These are phyloP conservation scores for Pleurotus salmoneostramineus DNA, from an alignment of 768 basidiomycete genomes.

Conservation along the genomic window DNA sequence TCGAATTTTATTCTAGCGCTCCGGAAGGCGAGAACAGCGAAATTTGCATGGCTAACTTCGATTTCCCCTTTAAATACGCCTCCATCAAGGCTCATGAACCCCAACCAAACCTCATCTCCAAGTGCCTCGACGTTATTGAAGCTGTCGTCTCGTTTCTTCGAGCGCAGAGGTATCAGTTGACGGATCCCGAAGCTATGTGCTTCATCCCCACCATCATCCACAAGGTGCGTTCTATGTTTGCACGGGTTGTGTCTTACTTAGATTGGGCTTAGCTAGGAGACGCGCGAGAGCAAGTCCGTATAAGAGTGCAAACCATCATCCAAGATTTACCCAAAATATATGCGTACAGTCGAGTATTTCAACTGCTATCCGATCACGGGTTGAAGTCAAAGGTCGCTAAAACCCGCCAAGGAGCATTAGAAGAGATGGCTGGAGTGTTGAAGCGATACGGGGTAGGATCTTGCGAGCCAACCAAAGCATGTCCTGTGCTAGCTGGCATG, in stretches of 20 bases:
- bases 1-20: conserved; percentile 68
- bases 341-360: conserved; percentile 89
- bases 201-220: conserved; percentile 87
- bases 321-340: conserved; percentile 86
- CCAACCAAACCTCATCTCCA: conserved; percentile 83
- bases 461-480: conserved; percentile 78
- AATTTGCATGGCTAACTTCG: conserved; percentile 80
- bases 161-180: conserved; percentile 68
- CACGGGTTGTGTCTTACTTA: not conserved
- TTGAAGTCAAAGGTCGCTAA: conserved; percentile 88
- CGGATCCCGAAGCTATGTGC: conserved; percentile 81
- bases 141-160: conserved; percentile 75
- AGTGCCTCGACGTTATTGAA: conserved; percentile 86
- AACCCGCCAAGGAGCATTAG: conserved; percentile 82
- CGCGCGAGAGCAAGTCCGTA: conserved; percentile 76
- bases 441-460: conserved; percentile 80
- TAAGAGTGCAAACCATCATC: conserved; percentile 80
- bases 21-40: conserved; percentile 49
- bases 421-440: conserved; percentile 74
- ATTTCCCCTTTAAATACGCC: conserved; percentile 89
- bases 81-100: conserved; percentile 89
- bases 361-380: conserved; percentile 83
- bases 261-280: conserved; percentile 75
- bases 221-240: conserved; percentile 54
- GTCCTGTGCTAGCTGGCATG: conserved; percentile 71